phyloP scores from a whole-genome alignment of 441 rosid genomes.

The Francoa sonchifolia region DNA sequence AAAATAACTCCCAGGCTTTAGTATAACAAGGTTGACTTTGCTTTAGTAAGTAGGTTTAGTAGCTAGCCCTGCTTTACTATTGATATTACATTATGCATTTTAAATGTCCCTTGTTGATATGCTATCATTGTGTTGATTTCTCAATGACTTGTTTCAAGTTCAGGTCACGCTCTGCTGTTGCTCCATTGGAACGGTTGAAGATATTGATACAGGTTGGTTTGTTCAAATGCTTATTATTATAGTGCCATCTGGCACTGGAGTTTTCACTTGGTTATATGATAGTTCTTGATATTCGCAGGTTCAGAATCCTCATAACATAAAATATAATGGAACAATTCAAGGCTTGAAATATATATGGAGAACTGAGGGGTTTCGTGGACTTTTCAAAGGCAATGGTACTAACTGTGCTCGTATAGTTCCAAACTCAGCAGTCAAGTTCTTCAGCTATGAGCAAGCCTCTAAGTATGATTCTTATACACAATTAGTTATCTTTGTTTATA shows the following conservation, averaged over 20 bases:
- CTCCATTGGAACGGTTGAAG: conserved; percentile 67
- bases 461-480: too few species aligned
- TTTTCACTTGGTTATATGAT: neutral
- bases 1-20: too few species aligned
- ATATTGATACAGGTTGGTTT: conserved; percentile 92
- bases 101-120: too few species aligned
- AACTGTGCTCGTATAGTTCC: conserved; percentile 23
- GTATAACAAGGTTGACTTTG: too few species aligned
- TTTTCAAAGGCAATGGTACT: conserved; percentile 23
- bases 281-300: too few species aligned
- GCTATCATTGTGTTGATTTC: too few species aligned
- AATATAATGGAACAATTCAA: conserved; percentile 82
- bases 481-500: too few species aligned
- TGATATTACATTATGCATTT: neutral
- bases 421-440: conserved; percentile 46
- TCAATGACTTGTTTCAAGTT: neutral
- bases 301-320: conserved; percentile 82
- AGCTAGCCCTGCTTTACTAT: neutral
- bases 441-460: conserved; percentile 95
- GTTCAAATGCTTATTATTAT: conserved; percentile 7
- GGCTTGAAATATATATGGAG: conserved; percentile 61
- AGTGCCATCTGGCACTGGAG: too few species aligned
- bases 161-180: conserved; percentile 78
- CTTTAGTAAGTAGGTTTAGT: too few species aligned
- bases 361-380: conserved; percentile 18